These are phyloP conservation scores for Naematelia encephala DNA, from an alignment of 768 basidiomycete species.

Conservation along the genomic window DNA sequence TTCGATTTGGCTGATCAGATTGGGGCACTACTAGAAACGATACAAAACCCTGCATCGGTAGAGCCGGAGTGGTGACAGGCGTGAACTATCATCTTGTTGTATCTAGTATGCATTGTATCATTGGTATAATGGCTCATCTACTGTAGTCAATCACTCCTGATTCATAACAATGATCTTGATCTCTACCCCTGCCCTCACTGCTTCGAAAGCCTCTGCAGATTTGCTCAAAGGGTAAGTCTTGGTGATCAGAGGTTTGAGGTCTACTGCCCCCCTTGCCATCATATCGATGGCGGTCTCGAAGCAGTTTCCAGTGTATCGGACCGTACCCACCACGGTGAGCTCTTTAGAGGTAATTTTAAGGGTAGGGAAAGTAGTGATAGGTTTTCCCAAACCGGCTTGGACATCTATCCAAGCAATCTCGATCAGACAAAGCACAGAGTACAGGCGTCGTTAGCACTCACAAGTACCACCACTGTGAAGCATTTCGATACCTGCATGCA, in stretches of 20 bases:
- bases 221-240: slow-evolving; percentile 10
- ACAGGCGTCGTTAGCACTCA: slow-evolving; percentile 14
- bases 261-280: slow-evolving; percentile 7
- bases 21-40: background rate
- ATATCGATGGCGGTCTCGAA: slow-evolving; percentile 17
- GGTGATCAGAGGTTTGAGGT: slow-evolving; percentile 22
- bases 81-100: no score
- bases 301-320: slow-evolving; percentile 56
- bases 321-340: slow-evolving; percentile 77
- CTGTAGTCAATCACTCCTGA: slow-evolving; percentile 19
- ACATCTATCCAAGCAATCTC: slow-evolving; percentile 33
- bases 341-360: slow-evolving; percentile 70
- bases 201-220: slow-evolving; percentile 13
- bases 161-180: slow-evolving; percentile 23
- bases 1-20: background rate
- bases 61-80: no score
- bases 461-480: slow-evolving; percentile 49
- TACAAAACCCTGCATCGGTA: background rate
- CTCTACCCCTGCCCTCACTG: slow-evolving; percentile 10
- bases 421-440: no score
- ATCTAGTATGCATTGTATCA: no score
- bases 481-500: slow-evolving; percentile 75
- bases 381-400: slow-evolving; percentile 83
- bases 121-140: no score
- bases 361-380: slow-evolving; percentile 65